Evolutionary conservation across 1,284 basidiomycete genomes (phyloP), one percentile per base, ranked within the genome.

Genomic region (Papiliotrema laurentii): DNA sequence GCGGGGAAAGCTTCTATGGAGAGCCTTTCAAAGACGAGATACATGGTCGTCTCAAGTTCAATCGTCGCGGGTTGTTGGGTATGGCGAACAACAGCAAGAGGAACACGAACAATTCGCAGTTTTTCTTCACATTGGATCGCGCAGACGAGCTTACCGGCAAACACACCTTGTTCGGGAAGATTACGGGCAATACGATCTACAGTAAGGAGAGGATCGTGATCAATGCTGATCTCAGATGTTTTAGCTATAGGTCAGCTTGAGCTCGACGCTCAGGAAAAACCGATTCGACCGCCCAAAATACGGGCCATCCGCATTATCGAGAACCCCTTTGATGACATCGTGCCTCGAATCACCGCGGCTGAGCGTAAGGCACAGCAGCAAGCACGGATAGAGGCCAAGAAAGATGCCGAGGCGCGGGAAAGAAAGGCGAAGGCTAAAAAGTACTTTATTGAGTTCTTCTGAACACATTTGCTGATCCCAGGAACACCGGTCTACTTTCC

Each of bases 311-410:
- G 84, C 16, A 88, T 97, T 47, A 66, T 92, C 14, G 89, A 96
- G 50, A 94, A 97, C 65, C 93, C 94, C 0, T 97, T 96, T 66
- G 81, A 85, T 42, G 92, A 97, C 65, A 94, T 97, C 57, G 80
- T 92, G 25, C 93, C 94, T 1, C 84, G 94, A n/a, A 96, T 97
- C 56, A 98, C 94, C 0, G 89, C 89, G 0, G 87, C 84, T 1
- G 92, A 97, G 74, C 85, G 87, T 54, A 81, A 83, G 36, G 84
- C 80, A 0, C 92, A 96, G 68, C 84, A 85, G 54, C 79, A 80
- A 49, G 91, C 91, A 0, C 80, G 83, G 30, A 80, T 87, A 60
- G 80, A 85, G 57, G 83, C 82, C 0, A 86, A 86, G 60, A 78
- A 79, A 40, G 88, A 90, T 64, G 76, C 84, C 16, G 89, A 91